phyloP scores from a whole-genome alignment of 2,329 filamentous ascomycete species.

The Hypoxylon sp. region DNA sequence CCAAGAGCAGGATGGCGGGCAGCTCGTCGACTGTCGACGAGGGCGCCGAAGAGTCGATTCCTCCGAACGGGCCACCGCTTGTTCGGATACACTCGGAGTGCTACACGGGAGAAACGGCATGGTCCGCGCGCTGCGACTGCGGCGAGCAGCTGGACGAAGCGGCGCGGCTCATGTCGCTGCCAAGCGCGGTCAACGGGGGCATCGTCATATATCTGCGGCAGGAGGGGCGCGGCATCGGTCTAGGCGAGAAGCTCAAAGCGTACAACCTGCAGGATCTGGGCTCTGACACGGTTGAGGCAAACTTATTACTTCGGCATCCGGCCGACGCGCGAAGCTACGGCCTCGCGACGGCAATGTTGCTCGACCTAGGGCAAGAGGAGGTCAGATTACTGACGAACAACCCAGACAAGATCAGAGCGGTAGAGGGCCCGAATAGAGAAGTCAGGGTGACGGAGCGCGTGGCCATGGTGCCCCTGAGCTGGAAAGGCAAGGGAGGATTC shows the following conservation, averaged over 20 bases:
- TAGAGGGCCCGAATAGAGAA: slow-evolving; percentile 90
- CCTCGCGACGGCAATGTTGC: slow-evolving; percentile 92
- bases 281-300: slow-evolving; percentile 97
- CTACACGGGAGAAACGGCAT: slow-evolving; percentile 97
- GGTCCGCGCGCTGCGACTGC: slow-evolving; percentile 97
- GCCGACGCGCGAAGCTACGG: slow-evolving; percentile 96
- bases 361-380: slow-evolving; percentile 81
- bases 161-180: slow-evolving; percentile 87
- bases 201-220: slow-evolving; percentile 96
- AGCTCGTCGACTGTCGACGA: slow-evolving; percentile 40
- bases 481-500: slow-evolving; percentile 86
- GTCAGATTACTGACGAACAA: slow-evolving; percentile 93
- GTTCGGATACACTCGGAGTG: slow-evolving; percentile 98
- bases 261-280: slow-evolving; percentile 98
- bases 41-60: slow-evolving; percentile 16
- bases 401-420: slow-evolving; percentile 92
- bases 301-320: slow-evolving; percentile 87
- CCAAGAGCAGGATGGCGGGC: slow-evolving; percentile 70
- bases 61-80: slow-evolving; percentile 64
- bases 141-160: slow-evolving; percentile 98
- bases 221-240: slow-evolving; percentile 92
- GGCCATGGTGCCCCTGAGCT: slow-evolving; percentile 93
- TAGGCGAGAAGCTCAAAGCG: slow-evolving; percentile 95
- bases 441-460: slow-evolving; percentile 88
- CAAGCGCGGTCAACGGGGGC: slow-evolving; percentile 70